Evolutionary conservation across 2,329 filamentous ascomycete genomes (phyloP).

Genomic region (Trichoderma sp.): DNA sequence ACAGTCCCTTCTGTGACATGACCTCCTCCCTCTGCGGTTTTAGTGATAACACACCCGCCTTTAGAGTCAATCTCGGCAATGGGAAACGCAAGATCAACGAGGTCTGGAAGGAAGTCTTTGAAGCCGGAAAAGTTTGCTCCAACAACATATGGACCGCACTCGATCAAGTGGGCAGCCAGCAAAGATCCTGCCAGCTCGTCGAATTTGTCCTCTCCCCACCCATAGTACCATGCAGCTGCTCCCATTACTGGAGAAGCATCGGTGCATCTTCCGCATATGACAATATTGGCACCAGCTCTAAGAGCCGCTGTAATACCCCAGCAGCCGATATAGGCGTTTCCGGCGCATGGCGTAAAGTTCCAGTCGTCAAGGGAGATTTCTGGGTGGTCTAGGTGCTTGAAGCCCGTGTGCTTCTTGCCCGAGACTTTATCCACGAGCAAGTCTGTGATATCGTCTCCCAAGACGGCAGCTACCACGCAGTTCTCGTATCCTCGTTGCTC

Average conservation of each 20-base stretch:
- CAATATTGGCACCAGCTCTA: slow-evolving; percentile 43
- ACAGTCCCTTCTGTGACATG: slow-evolving; percentile 37
- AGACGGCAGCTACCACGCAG: slow-evolving; percentile 37
- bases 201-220: slow-evolving; percentile 47
- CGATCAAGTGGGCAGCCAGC: slow-evolving; percentile 52
- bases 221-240: slow-evolving; percentile 54
- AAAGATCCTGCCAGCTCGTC: slow-evolving; percentile 50
- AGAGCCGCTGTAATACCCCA: slow-evolving; percentile 46
- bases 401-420: slow-evolving; percentile 19
- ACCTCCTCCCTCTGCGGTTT: slow-evolving; percentile 35
- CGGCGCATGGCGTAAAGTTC: slow-evolving; percentile 29
- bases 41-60: slow-evolving; percentile 36
- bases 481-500: slow-evolving; percentile 28
- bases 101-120: slow-evolving; percentile 29
- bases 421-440: slow-evolving; percentile 23
- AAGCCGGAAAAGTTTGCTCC: slow-evolving; percentile 55
- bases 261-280: slow-evolving; percentile 48
- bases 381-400: slow-evolving; percentile 32
- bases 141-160: slow-evolving; percentile 53
- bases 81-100: slow-evolving; percentile 35
- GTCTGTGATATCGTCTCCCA: slow-evolving; percentile 39
- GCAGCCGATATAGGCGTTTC: slow-evolving; percentile 48
- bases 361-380: slow-evolving; percentile 30
- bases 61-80: slow-evolving; percentile 38
- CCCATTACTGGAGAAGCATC: slow-evolving; percentile 54